Base-by-base conservation (phyloP, 1,139 yeast species). In the Blastobotrys serpentis region DNA sequence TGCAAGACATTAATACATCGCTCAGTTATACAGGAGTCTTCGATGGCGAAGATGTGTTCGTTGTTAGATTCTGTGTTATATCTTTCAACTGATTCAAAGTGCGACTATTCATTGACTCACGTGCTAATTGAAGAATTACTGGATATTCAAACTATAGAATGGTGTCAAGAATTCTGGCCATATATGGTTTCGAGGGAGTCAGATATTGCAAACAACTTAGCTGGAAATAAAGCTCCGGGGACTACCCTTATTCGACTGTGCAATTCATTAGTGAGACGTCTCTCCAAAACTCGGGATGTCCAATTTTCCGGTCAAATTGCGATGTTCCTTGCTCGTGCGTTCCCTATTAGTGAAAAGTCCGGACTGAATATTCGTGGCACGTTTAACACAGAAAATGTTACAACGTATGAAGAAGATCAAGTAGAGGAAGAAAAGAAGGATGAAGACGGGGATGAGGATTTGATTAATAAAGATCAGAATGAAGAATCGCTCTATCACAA, bases 301-400 rank as follows among this genome's bases (percentile, higher is more conserved):
- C 61, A 55, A 30, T 69, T 70, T 51, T 63, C 72, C 2, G 74
- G 74, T 8, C 58, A 65, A 46, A 64, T 70, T 38, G 64, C 67
- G 33, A 64, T 67, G 50, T 69, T 64, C 44, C 57, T 70, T 25
- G 67, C 73, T 2, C 51, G 64, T 11, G 72, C 72, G 3, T 70
- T 70, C 48, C 71, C 73, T 1, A 51, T 69, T 17, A 58, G 62
- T 33, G 74, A 70, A 47, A 65, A 67, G 39, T 65, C 71, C 4
- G 73, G 72, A 3, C 56, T 69, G 17, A 70, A 70, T 44, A 61
- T 65, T 16, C 61, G 69, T 10, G 74, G 74, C 0, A 63, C 63
- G 13, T 70, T 62, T 55, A 65, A 70, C 51, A 55, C 56, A 1
- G 73, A 65, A 17, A 70, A 70, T 50, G 55, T 58, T 11, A 69